Conservation (phyloP, 805 yeast species). For the Priceomyces castillae region DNA sequence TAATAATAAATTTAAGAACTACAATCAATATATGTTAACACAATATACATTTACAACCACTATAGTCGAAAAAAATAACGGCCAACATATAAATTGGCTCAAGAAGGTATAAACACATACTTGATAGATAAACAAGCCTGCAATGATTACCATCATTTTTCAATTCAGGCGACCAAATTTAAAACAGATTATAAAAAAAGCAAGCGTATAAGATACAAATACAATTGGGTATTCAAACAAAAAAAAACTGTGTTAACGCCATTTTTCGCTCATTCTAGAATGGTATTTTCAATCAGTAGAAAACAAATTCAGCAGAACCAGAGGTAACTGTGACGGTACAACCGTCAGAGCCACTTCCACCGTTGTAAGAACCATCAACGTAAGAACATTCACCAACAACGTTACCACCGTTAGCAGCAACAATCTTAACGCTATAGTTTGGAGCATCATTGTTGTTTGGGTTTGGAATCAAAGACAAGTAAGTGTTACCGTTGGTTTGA, state of each 20-base stretch:
- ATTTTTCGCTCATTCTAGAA: not conserved
- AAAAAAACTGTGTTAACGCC: not conserved
- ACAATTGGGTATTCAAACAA: slow-evolving; percentile 3
- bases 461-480: slow-evolving; percentile 73
- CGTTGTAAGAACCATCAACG: slow-evolving; percentile 72
- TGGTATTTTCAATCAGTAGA: slow-evolving; percentile 14
- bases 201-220: not conserved
- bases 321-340: slow-evolving; percentile 89
- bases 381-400: slow-evolving; percentile 71
- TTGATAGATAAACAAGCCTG: not conserved
- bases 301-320: slow-evolving; percentile 81
- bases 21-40: no score
- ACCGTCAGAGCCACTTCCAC: slow-evolving; percentile 74
- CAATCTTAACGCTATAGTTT: slow-evolving; percentile 43
- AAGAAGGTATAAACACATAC: not conserved
- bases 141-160: not conserved
- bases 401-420: slow-evolving; percentile 49
- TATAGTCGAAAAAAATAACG: not conserved
- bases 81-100: not conserved
- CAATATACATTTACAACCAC: not conserved
- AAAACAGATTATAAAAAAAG: not conserved
- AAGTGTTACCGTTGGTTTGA: slow-evolving; percentile 54
- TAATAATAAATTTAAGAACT: no score
- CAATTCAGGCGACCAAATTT: not conserved
- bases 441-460: slow-evolving; percentile 57